Evolutionary conservation across 1,284 basidiomycete genomes (phyloP).

Genomic region (Fomitopsis betulina): DNA sequence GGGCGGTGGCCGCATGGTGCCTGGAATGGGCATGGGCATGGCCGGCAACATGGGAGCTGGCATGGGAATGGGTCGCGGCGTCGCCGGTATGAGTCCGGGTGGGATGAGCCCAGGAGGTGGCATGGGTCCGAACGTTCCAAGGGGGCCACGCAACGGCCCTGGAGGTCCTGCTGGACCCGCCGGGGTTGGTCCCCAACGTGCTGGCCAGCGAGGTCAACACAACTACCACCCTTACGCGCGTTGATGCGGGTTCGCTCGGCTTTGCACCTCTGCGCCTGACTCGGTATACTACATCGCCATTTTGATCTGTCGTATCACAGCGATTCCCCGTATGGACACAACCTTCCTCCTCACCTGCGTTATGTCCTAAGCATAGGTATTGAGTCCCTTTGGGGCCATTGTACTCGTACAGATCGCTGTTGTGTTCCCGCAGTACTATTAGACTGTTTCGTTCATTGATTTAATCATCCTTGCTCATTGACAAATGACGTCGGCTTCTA

Average conservation of each 20-base stretch:
- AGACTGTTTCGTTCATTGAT: neutral
- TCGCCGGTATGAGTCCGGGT: constrained; percentile 37
- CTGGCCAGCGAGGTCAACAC: constrained; percentile 66
- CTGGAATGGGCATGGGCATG: constrained; percentile 37
- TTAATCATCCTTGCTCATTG: neutral
- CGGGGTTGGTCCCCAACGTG: constrained; percentile 71
- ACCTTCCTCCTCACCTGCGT: neutral
- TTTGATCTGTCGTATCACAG: neutral
- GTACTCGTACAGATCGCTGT: neutral
- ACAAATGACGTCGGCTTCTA: too few relatives aligned
- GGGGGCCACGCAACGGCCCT: constrained; percentile 58
- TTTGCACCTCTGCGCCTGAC: neutral
- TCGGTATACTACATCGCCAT: neutral
- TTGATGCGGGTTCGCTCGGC: constrained; percentile 21
- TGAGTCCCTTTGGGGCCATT: neutral
- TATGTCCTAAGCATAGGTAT: neutral
- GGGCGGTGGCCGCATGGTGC: constrained; percentile 31
- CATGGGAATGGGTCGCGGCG: constrained; percentile 46
- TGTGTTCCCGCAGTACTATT: neutral
- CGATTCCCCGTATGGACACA: neutral
- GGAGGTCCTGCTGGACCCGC: constrained; percentile 43
- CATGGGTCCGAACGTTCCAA: constrained; percentile 56
- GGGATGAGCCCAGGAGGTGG: constrained; percentile 27
- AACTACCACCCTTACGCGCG: constrained; percentile 79
- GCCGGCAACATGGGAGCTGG: constrained; percentile 27